phyloP scores from a whole-genome alignment of 176 grass and related monocot species.

The Musa itinerans region DNA sequence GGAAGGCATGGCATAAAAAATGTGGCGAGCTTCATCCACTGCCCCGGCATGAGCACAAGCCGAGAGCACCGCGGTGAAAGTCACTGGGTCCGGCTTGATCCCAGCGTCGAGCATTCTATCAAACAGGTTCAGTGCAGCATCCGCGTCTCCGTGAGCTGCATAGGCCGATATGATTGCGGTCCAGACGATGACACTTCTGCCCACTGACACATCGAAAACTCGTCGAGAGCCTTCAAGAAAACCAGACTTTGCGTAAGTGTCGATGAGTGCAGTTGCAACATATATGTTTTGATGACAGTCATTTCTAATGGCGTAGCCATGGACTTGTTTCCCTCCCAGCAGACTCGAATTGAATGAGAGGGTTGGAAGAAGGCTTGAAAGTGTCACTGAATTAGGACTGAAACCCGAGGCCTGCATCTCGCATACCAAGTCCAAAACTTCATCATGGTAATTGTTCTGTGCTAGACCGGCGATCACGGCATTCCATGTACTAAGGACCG shows the following conservation, averaged over 20 bases:
- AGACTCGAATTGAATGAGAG: constrained; percentile 39
- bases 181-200: constrained; percentile 41
- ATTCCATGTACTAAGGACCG: constrained; percentile 48
- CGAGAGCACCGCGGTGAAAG: constrained; percentile 47
- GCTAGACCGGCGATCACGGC: constrained; percentile 43
- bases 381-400: constrained; percentile 44
- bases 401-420: constrained; percentile 45
- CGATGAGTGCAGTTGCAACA: constrained; percentile 38
- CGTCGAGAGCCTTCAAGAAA: constrained; percentile 34
- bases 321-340: constrained; percentile 46
- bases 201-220: constrained; percentile 28
- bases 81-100: constrained; percentile 36
- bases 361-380: constrained; percentile 46
- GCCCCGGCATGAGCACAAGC: constrained; percentile 50
- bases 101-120: constrained; percentile 32
- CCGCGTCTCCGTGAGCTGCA: constrained; percentile 46
- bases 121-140: constrained; percentile 31
- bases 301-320: constrained; percentile 49
- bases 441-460: constrained; percentile 34
- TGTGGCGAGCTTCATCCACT: constrained; percentile 38
- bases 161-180: constrained; percentile 54
- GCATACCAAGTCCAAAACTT: constrained; percentile 32
- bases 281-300: constrained; percentile 42
- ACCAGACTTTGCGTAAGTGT: constrained; percentile 51
- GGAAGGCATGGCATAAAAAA: constrained; percentile 52